Base-by-base conservation (phyloP, 371 early-diverging fungal species). In the Mortierella sp. region DNA sequence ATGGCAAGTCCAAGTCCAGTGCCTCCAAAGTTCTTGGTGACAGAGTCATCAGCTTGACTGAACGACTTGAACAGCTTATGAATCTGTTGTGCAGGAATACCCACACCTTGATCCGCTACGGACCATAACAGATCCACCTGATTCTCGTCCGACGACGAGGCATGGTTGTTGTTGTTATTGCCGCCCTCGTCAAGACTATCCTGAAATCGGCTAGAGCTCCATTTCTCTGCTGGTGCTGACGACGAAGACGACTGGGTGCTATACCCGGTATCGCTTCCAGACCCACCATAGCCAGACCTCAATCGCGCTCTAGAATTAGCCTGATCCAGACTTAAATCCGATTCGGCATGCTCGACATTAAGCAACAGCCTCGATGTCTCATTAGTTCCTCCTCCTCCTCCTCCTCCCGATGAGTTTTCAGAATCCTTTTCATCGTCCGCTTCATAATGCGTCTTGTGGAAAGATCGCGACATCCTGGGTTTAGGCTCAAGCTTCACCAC, bases 1-100 rank as follows among this genome's bases (percentile, higher is more conserved):
- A 92, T 92, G 70, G 89, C 87, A n/a, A 94, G 80, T 0, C 94
- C 93, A 6, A 92, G 86, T 26, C 91, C 92, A 14, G 91, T 90
- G 48, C 91, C 90, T 52, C 89, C 90, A 84, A 86, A 89, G 55
- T 77, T 76, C 82, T 89, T 78, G 0, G 92, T 92, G 0, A 90
- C 91, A 42, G 90, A 90, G 38, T 91, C 91, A 65, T 91, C 92
- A 21, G 91, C 92, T 71, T 93, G 93, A 3, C 92, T 91, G 73
- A 92, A 93, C 2, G 93, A 92, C 60, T 91, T 90, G 80, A 93
- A 93, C 26, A 93, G 70, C 65, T 89, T 82, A 9, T 84, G 83
- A 63, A 90, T 90, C 44, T 91, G 89, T 48, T 90, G 92, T 0
- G 87, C 81, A 42, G 88, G 82, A 54, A 93, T 93, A 58, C 93